Percentiles rank a stretch among this genome's conserved stretches.
Conservation (phyloP, 2,329 filamentous ascomycete genomes). For the Curvularia lunata region DNA sequence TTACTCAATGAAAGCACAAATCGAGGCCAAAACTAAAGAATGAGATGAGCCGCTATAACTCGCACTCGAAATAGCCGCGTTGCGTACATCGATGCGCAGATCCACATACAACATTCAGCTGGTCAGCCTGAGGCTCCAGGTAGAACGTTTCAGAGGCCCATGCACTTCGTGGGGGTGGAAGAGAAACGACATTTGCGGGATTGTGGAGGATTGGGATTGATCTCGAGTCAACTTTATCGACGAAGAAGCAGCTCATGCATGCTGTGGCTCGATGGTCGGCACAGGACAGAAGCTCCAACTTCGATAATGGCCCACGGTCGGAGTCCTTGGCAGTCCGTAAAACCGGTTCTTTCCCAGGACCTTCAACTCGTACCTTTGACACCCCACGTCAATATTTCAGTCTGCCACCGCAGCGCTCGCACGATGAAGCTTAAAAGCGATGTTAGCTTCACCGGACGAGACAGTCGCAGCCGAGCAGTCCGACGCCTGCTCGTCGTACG, state of each 20-base stretch:
- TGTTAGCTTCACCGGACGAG: constrained; percentile 13
- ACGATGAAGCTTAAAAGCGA: constrained; percentile 2
- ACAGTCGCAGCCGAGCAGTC: constrained; percentile 19
- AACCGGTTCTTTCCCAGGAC: background rate
- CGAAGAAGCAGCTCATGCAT: background rate
- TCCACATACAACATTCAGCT: constrained; percentile 30
- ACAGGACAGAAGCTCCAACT: constrained; percentile 7
- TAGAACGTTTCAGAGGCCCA: constrained; percentile 8
- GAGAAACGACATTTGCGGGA: background rate
- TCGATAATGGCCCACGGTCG: constrained; percentile 1
- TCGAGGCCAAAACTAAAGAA: background rate
- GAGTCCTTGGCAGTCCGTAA: background rate
- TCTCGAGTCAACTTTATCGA: background rate
- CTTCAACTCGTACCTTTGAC: background rate
- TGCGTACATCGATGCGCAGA: constrained; percentile 7
- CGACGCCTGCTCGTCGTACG: constrained; percentile 11
- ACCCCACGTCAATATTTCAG: background rate
- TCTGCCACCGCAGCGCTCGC: constrained; percentile 1
- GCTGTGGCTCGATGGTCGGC: background rate
- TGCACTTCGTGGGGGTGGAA: constrained; percentile 8
- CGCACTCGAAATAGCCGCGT: constrained; percentile 6
- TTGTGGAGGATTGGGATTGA: background rate
- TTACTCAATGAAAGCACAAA: constrained; percentile 11
- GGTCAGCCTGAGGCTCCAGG: constrained; percentile 30
- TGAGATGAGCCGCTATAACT: constrained; percentile 1